Percentiles rank a stretch among this genome's conserved stretches.
phyloP scores from a whole-genome alignment of 2,329 filamentous ascomycete species.

The Stagonosporopsis rhizophila region DNA sequence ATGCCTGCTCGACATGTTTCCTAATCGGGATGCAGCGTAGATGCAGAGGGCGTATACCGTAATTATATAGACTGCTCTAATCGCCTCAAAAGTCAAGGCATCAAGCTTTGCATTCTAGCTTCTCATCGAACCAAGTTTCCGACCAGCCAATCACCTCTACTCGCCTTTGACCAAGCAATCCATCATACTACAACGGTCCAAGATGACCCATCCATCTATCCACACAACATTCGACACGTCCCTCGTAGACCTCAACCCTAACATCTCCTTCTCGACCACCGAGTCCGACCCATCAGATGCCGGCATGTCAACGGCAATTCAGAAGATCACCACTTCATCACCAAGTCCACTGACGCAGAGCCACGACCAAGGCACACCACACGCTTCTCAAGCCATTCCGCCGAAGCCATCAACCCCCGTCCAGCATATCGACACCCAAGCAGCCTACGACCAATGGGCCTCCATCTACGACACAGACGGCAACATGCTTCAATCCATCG shows the following conservation, averaged over 20 bases:
- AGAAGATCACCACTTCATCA: slow-evolving; percentile 12
- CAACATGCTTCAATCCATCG: slow-evolving; percentile 71
- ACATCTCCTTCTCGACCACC: slow-evolving; percentile 46
- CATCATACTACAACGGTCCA: slow-evolving; percentile 2
- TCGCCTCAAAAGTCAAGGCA: slow-evolving; percentile 15
- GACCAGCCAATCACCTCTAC: neutral
- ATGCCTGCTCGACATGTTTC: slow-evolving; percentile 39
- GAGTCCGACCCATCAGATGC: slow-evolving; percentile 40
- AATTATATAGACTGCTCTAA: slow-evolving; percentile 30
- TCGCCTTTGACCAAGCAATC: neutral
- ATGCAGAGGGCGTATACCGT: slow-evolving; percentile 24
- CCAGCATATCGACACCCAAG: slow-evolving; percentile 49
- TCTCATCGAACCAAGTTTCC: slow-evolving; percentile 4
- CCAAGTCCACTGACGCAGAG: slow-evolving; percentile 12
- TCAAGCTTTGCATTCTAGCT: slow-evolving; percentile 9
- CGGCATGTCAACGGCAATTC: slow-evolving; percentile 7
- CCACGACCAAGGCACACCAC: slow-evolving; percentile 23
- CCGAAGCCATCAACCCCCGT: slow-evolving; percentile 28
- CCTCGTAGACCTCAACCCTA: slow-evolving; percentile 42
- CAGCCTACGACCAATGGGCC: slow-evolving; percentile 61
- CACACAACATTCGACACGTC: slow-evolving; percentile 51
- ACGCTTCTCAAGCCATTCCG: slow-evolving; percentile 19
- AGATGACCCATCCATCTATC: slow-evolving; percentile 48
- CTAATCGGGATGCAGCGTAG: slow-evolving; percentile 27
- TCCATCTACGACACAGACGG: slow-evolving; percentile 69